A percentile compares a stretch with the other conserved stretches of the same genome.
These are phyloP conservation scores for Saccharum officinarum DNA, from an alignment of 176 grass and related monocot species.

Conservation along the genomic window DNA sequence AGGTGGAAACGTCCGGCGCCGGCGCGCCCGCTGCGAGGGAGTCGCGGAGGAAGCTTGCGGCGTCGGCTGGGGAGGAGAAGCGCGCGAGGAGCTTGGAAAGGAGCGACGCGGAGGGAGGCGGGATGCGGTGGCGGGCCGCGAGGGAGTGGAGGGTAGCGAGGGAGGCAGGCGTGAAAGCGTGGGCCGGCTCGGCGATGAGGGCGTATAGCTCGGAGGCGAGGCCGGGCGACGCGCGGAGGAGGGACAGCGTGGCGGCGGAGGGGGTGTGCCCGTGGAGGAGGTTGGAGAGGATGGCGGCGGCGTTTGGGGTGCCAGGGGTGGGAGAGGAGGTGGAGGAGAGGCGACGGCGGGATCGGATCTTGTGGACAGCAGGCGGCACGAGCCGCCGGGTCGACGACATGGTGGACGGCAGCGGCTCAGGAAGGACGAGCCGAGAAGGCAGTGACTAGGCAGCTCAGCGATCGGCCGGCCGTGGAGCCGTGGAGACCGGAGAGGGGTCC, in stretches of 20 bases:
- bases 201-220: slow-evolving; percentile 41
- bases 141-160: slow-evolving; percentile 46
- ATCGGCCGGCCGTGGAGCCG: neutral
- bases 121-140: slow-evolving; percentile 37
- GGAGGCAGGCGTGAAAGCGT: slow-evolving; percentile 3
- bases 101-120: slow-evolving; percentile 36
- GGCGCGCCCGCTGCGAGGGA: slow-evolving; percentile 50
- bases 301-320: neutral
- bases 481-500: no score
- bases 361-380: neutral
- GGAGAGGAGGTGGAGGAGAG: neutral
- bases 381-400: slow-evolving; percentile 36
- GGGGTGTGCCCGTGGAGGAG: slow-evolving; percentile 23
- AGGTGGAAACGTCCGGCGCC: slow-evolving; percentile 32
- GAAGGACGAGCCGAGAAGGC: neutral
- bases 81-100: slow-evolving; percentile 51
- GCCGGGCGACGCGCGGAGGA: slow-evolving; percentile 22
- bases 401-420: neutral
- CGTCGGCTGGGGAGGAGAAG: slow-evolving; percentile 28
- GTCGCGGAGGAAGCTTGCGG: slow-evolving; percentile 48
- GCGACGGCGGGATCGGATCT: neutral
- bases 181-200: slow-evolving; percentile 19
- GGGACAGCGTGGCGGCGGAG: slow-evolving; percentile 15
- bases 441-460: neutral
- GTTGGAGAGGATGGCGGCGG: slow-evolving; percentile 36